Evolutionary conservation across 2,329 filamentous ascomycete species (phyloP), one percentile per base, ranked within the genome.

Genomic region (Colletotrichum kahawae): DNA sequence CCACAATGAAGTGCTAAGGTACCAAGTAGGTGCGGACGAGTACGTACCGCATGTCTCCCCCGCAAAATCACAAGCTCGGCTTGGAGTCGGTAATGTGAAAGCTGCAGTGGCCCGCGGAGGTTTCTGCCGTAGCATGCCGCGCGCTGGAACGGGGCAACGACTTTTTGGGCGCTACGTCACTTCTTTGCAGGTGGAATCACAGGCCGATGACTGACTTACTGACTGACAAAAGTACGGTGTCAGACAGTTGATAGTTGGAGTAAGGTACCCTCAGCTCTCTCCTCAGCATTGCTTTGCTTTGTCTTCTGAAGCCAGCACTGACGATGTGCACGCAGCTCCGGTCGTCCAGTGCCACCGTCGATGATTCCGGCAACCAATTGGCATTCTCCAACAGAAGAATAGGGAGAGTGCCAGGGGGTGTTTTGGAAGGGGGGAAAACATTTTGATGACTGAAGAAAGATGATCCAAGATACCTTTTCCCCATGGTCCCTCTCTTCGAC

Each of bases 41-140:
- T 59, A 38, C 36, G 65, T 38, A 56, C 56, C 43, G 34, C 21
- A 62, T 60, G 33, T 70, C 76, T 76, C 78, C 88, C 88, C 88
- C 88, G 87, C 88, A 89, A 86, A 86, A 87, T 90, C 88, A 90
- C 88, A 90, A 90, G 88, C 88, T 90, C 88, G 87, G 87, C 85
- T 87, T 81, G 79, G 81, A 76, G 82, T 89, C 88, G 88, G 88
- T 82, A 87, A 51, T 51, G 43, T 21, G 43, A 51, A 88, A 82
- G 78, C 76, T 43, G 77, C 67, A 69, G 68, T 64, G 62, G 24
- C 57, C 34, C 60, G n/a, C 29, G 57, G 29, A n/a, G 57, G 27
- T 31, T 33, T 57, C 54, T 57, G 54, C 54, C 54, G 54, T 7
- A 29, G 27, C 43, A 21, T 51, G 43, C 43, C 43, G 43, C 43